Percentiles rank a stretch among this genome's conserved stretches.
These are phyloP conservation scores for Pestalotiopsis sp. DNA, from an alignment of 2,329 filamentous ascomycete species.

Conservation along the genomic window DNA sequence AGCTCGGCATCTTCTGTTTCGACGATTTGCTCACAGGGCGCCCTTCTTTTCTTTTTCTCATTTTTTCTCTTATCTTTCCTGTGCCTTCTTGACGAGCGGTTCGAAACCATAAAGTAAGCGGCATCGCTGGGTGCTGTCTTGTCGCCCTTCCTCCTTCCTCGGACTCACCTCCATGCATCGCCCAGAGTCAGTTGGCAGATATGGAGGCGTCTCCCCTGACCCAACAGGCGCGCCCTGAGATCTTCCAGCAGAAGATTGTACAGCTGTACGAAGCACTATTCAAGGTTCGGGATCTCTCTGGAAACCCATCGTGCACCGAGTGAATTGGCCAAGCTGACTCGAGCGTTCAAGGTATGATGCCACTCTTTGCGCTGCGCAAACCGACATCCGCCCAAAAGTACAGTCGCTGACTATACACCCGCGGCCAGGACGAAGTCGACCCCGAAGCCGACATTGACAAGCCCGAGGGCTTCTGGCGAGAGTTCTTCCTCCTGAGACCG, in stretches of 20 bases:
- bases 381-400: background rate
- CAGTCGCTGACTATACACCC: constrained; percentile 26
- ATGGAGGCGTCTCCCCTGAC: constrained; percentile 95
- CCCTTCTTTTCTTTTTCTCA: background rate
- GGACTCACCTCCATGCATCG: constrained; percentile 19
- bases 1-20: background rate
- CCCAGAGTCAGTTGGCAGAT: constrained; percentile 16
- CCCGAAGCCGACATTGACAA: constrained; percentile 68
- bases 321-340: constrained; percentile 13
- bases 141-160: background rate
- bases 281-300: constrained; percentile 53
- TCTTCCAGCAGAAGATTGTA: constrained; percentile 93
- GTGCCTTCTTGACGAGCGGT: background rate
- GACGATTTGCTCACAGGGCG: background rate
- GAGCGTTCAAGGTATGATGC: constrained; percentile 16
- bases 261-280: constrained; percentile 87
- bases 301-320: background rate
- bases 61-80: constrained; percentile 3
- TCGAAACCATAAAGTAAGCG: background rate
- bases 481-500: constrained; percentile 90
- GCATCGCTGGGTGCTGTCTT: background rate
- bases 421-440: constrained; percentile 54
- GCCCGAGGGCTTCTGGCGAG: constrained; percentile 91
- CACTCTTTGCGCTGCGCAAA: background rate
- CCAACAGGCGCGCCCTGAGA: constrained; percentile 85